Percentiles rank a stretch among this genome's conserved stretches.
Conservation (phyloP, 805 yeast genomes). For the Barnettozyma salicaria region DNA sequence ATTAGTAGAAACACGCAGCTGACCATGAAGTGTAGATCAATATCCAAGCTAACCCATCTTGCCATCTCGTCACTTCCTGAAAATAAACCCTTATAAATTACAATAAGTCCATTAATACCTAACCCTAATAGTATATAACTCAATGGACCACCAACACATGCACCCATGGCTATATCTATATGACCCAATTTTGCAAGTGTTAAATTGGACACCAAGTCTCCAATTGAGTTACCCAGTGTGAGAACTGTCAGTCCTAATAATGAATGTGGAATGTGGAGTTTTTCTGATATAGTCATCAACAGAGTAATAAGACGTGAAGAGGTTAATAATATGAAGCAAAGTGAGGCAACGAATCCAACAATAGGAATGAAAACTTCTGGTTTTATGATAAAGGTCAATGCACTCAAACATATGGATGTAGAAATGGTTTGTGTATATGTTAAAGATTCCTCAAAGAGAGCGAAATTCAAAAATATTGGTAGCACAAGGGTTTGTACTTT, state of each 20-base stretch:
- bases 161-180: slow-evolving; percentile 89
- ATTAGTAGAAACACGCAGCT: slow-evolving; percentile 21
- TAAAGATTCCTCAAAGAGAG: neutral
- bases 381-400: neutral
- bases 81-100: slow-evolving; percentile 15
- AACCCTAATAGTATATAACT: slow-evolving; percentile 72
- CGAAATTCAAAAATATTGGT: slow-evolving; percentile 2
- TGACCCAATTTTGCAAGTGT: slow-evolving; percentile 77
- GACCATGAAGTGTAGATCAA: slow-evolving; percentile 21
- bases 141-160: slow-evolving; percentile 92
- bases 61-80: slow-evolving; percentile 2
- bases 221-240: slow-evolving; percentile 89
- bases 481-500: slow-evolving; percentile 1
- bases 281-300: slow-evolving; percentile 53
- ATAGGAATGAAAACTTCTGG: slow-evolving; percentile 26
- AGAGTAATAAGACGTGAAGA: slow-evolving; percentile 67
- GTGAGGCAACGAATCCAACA: slow-evolving; percentile 60
- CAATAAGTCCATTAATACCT: slow-evolving; percentile 64
- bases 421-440: neutral
- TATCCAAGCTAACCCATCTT: slow-evolving; percentile 10
- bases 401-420: neutral
- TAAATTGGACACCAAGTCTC: slow-evolving; percentile 80
- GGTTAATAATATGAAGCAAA: slow-evolving; percentile 61
- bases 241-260: slow-evolving; percentile 81
- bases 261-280: slow-evolving; percentile 63